Conservation (phyloP, 192 early-diverging fungal species). For the Oehlia diaphana region DNA sequence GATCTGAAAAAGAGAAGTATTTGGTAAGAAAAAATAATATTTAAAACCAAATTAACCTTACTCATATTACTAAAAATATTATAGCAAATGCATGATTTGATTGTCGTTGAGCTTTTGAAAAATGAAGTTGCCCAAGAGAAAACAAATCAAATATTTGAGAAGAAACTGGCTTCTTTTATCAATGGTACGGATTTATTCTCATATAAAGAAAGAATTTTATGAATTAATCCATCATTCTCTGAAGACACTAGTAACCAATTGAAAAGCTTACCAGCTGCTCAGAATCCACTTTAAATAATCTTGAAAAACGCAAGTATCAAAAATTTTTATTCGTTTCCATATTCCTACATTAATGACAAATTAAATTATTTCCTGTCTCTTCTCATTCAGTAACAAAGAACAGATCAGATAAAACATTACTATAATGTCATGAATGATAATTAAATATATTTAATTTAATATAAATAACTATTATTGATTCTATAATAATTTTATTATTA, state of each 20-base stretch:
- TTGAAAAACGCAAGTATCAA: too few relatives aligned
- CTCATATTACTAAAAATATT: not conserved
- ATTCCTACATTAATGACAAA: too few relatives aligned
- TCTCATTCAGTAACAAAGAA: too few relatives aligned
- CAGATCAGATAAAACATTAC: too few relatives aligned
- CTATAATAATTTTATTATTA: too few relatives aligned
- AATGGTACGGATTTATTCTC: not conserved
- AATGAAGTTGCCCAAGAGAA: constrained; percentile 1
- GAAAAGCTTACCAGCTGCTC: not conserved
- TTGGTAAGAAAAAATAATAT: not conserved
- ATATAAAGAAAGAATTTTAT: not conserved
- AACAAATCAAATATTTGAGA: constrained; percentile 14
- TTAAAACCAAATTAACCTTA: not conserved
- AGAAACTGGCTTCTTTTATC: constrained; percentile 7
- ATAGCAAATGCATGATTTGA: constrained; percentile 12
- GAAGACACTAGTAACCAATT: constrained; percentile 1
- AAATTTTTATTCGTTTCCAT: too few relatives aligned
- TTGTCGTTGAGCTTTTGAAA: constrained; percentile 9
- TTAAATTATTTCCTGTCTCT: too few relatives aligned
- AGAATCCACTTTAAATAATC: too few relatives aligned
- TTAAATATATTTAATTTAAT: too few relatives aligned
- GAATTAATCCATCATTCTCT: not conserved
- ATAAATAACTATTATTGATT: too few relatives aligned
- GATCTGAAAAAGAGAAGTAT: constrained; percentile 10
- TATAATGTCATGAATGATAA: too few relatives aligned